phyloP scores from a whole-genome alignment of 345 rosid species.

The Arabidopsis suecica region DNA sequence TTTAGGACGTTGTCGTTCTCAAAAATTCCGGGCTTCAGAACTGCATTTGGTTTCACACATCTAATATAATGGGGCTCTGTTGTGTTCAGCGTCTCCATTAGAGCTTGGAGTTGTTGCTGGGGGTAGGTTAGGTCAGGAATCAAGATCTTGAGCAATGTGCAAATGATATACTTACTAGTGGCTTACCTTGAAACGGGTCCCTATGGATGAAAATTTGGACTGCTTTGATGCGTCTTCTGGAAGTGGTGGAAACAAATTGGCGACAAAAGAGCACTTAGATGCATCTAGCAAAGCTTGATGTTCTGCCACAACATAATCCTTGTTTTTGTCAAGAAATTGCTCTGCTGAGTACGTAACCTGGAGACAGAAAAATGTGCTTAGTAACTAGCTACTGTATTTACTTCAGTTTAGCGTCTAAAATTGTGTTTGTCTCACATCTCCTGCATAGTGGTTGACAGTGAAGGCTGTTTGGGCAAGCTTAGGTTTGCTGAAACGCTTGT shows the following conservation, averaged over 20 bases:
- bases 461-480: constrained; percentile 73
- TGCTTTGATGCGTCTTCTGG: constrained; percentile 77
- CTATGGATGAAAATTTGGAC: constrained; percentile 82
- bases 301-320: constrained; percentile 81
- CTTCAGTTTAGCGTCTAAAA: constrained; percentile 17
- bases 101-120: constrained; percentile 72
- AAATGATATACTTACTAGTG: constrained; percentile 9
- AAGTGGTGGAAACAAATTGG: constrained; percentile 70
- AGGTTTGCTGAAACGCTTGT: constrained; percentile 80
- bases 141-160: constrained; percentile 24
- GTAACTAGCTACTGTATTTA: constrained; percentile 34
- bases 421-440: constrained; percentile 58
- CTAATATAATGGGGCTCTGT: constrained; percentile 73
- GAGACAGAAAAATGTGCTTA: constrained; percentile 27
- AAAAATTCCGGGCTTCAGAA: constrained; percentile 62
- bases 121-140: constrained; percentile 41
- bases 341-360: constrained; percentile 77
- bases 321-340: constrained; percentile 77
- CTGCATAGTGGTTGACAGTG: constrained; percentile 81
- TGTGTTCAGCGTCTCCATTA: constrained; percentile 67
- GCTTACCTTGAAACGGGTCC: constrained; percentile 74
- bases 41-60: constrained; percentile 72
- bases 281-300: constrained; percentile 74
- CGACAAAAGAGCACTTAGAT: constrained; percentile 68
- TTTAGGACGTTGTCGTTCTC: constrained; percentile 62